Evolutionary conservation across 2,329 filamentous ascomycete species (phyloP).

Genomic region (Colletotrichum sp.): DNA sequence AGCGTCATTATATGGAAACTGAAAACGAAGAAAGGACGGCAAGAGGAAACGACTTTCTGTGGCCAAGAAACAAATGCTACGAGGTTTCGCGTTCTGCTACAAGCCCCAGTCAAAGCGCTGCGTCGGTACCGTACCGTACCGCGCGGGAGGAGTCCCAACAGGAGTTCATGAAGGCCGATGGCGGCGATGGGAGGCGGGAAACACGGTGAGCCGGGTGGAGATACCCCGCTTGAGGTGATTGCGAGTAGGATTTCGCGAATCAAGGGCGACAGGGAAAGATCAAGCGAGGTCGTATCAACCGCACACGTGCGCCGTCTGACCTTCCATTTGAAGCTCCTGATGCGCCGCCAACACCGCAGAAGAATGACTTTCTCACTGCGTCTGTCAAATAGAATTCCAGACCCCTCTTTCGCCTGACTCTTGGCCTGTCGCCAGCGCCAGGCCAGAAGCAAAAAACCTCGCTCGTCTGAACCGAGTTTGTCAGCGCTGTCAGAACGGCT

Average conservation of each 20-base stretch:
- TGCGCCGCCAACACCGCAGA: neutral
- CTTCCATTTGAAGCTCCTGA: constrained; percentile 3
- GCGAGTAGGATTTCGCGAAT: neutral
- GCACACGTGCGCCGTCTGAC: constrained; percentile 7
- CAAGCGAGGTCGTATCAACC: constrained; percentile 7
- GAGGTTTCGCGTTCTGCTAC: neutral
- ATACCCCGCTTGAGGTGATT: neutral
- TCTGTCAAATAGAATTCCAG: neutral
- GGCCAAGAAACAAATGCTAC: constrained; percentile 2
- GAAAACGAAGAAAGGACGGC: neutral
- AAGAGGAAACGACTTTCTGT: neutral
- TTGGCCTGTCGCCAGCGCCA: neutral
- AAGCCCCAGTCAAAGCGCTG: neutral
- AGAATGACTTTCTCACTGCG: neutral
- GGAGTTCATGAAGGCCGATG: neutral
- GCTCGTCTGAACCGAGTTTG: neutral
- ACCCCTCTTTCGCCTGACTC: neutral
- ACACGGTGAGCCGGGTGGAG: neutral
- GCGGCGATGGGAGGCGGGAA: neutral
- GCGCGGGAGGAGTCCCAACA: neutral
- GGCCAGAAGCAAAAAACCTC: neutral
- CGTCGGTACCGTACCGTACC: neutral
- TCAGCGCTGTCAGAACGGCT: neutral
- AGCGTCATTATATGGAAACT: neutral
- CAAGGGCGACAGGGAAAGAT: neutral